Conservation (phyloP, 768 basidiomycete genomes). For the Lentinula raphanica region DNA sequence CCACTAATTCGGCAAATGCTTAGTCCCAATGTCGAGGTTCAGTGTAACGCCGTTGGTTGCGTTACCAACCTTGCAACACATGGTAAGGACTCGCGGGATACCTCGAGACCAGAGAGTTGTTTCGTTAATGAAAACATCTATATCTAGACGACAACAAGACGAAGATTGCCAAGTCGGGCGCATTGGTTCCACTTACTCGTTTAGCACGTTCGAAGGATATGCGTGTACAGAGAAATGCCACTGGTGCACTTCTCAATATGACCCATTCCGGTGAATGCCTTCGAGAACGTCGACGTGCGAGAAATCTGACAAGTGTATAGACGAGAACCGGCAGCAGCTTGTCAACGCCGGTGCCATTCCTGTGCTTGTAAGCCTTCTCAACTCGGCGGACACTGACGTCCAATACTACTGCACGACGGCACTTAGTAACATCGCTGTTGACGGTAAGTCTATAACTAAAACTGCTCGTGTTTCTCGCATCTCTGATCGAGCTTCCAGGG, state of each 20-base stretch:
- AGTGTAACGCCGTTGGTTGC: conserved; percentile 99
- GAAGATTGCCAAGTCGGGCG: conserved; percentile 98
- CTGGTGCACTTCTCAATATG: conserved; percentile 97
- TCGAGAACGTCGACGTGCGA: neutral
- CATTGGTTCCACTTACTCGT: conserved; percentile 93
- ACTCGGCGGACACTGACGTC: conserved; percentile 97
- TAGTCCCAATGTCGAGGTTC: conserved; percentile 97
- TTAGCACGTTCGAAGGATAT: conserved; percentile 98
- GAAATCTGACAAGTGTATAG: conserved; percentile 31
- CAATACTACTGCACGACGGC: conserved; percentile 99
- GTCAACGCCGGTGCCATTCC: conserved; percentile 98
- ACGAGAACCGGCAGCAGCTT: conserved; percentile 97
- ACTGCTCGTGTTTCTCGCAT: neutral
- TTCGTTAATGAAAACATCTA: neutral
- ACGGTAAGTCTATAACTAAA: conserved; percentile 44
- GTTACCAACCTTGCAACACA: conserved; percentile 98
- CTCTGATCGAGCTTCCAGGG: conserved; percentile 33
- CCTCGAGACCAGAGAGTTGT: conserved; percentile 2
- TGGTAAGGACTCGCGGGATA: conserved; percentile 48
- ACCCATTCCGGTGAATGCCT: conserved; percentile 83
- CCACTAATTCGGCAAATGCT: conserved; percentile 99
- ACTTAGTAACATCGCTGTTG: conserved; percentile 96
- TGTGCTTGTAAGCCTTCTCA: conserved; percentile 89
- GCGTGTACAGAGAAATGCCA: conserved; percentile 98
- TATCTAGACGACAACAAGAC: conserved; percentile 95